Conservation (phyloP, 139 green algal species). For the Desmodesmus armatus region DNA sequence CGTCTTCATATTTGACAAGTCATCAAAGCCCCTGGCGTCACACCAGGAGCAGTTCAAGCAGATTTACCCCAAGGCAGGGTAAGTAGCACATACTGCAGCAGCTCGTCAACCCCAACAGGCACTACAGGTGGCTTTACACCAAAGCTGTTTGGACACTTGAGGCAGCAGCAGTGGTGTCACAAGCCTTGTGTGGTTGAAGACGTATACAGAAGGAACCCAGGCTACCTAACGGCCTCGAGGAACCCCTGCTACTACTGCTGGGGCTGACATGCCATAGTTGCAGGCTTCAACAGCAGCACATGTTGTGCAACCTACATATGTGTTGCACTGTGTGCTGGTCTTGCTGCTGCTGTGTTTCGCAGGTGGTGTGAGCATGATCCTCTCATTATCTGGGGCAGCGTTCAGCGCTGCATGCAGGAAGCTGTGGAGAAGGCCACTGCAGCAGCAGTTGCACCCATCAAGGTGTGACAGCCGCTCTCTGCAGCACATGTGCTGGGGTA, state of each 20-base stretch:
- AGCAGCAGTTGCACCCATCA: background rate
- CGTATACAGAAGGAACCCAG: no score
- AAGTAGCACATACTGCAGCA: slow-evolving; percentile 16
- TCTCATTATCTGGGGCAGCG: slow-evolving; percentile 78
- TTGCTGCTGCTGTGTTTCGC: background rate
- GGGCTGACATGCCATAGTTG: no score
- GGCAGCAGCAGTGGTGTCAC: no score
- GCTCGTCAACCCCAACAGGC: background rate
- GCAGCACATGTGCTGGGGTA: no score
- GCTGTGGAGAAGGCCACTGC: slow-evolving; percentile 49
- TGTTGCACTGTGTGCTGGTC: background rate
- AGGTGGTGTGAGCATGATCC: slow-evolving; percentile 98
- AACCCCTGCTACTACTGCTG: no score
- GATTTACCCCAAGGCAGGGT: slow-evolving; percentile 81
- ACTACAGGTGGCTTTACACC: no score
- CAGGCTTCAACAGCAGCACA: background rate
- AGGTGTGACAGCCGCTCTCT: no score
- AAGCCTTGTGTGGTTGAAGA: no score
- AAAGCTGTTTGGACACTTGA: no score
- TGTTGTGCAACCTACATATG: background rate
- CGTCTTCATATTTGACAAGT: slow-evolving; percentile 85
- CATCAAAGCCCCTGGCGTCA: slow-evolving; percentile 64
- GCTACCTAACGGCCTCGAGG: no score
- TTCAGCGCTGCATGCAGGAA: slow-evolving; percentile 72
- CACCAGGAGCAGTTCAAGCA: slow-evolving; percentile 83